Evolutionary conservation across 768 basidiomycete species (phyloP), one percentile per base, ranked within the genome.

Genomic region (Cyclocybe cylindracea): DNA sequence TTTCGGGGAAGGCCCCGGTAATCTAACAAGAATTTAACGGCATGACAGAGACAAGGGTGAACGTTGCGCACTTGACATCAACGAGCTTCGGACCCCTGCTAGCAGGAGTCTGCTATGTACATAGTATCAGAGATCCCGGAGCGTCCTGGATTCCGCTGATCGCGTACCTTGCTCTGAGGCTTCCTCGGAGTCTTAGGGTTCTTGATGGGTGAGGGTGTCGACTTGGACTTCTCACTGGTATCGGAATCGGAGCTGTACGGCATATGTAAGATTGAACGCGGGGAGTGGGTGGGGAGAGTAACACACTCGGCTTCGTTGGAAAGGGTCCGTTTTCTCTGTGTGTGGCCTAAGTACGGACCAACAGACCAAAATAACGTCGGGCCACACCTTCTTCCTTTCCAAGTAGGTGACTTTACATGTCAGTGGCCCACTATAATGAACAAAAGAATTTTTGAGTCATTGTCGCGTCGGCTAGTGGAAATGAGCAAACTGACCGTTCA

Each of bases 331-430:
- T 66, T 68, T 55, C 58, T 60, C 67, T 69, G 43, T 31, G 53
- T 38, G 35, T 50, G 14, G 19, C 38, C 38, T 56, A 54, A 54
- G 29, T 38, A 51, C 33, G 44, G 38, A 39, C 41, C 53, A 50
- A 53, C 14, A 44, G 34, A 34, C 14, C 29, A 47, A 10, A 41
- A 43, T 40, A 46, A 41, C 16, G 31, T 47, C 54, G 19, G 14
- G 44, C 24, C 57, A 46, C 46, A 69, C 71, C 68, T 73, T 74
- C 61, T 66, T 66, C 59, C 66, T 64, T 41, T 66, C 67, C 55
- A 67, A 61, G 57, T 73, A 70, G 5, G 70, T 72, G 39, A 63
- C 51, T 51, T 64, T 70, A 50, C 53, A 50, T 39, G 39, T 19
- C 48, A 44, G 44, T 51, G 56, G 50, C 54, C 53, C 48, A 50